Base-by-base conservation (phyloP, 1,139 yeast genomes). In the Kodamaea sp. region DNA sequence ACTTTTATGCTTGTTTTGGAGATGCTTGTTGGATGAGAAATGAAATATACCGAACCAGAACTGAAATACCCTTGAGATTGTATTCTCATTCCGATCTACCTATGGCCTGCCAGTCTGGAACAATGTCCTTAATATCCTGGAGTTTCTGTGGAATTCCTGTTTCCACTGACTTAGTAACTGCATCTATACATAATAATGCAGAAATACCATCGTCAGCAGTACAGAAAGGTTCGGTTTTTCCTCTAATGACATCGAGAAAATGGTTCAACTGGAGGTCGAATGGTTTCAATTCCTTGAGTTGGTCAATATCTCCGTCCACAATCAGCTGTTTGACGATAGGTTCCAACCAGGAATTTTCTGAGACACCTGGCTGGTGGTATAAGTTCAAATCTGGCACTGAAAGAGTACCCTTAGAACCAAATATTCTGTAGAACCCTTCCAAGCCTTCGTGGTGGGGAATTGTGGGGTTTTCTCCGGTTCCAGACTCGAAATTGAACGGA, bases 391-490 rank as follows among this genome's bases (percentile, higher is more conserved):
- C 72, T 4, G 72, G 72, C 0, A 66, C 50, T 1, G 69, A 62
- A 10, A 66, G 48, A 0, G 71, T 66, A 4, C 72, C 72, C 14
- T 53, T 44, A 4, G 65, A 48, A 1, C 72, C 72, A 44, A 64
- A 66, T 1, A 66, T 53, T 29, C 70, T 37, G 40, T 66, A 66
- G 35, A 64, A 55, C 2, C 72, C 73, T 31, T 53, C 51, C 6
- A 61, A 44, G 11, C 47, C 53, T 3, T 50, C 50, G 32, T 55
- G 54, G 22, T 45, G 44, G 0, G 73, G 72, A 21, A 66, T 50
- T 4, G 55, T 60, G 7, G 73, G 72, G 43, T 66, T 66, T 45
- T 66, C 73, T 2, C 72, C 72, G 1, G 73, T 65, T 2, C 70
- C 68, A 21, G 55, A 45, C 44, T 66, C 72, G 39, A 66, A 66